Evolutionary conservation across 1,139 yeast species (phyloP).

Genomic region (Taphrina communis): DNA sequence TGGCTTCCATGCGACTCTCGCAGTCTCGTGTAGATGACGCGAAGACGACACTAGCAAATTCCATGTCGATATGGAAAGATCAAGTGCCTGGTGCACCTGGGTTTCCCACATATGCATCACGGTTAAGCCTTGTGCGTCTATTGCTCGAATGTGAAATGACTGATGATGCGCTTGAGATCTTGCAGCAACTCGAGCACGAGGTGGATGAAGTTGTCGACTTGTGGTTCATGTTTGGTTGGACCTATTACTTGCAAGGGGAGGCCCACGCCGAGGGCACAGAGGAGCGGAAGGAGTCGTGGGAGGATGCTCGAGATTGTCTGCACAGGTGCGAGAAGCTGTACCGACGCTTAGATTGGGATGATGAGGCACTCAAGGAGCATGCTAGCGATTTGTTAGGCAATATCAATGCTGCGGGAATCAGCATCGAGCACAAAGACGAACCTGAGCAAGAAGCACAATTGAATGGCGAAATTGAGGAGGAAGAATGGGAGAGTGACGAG

Average conservation of each 20-base stretch:
- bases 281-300: constrained; percentile 37
- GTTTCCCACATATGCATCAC: constrained; percentile 40
- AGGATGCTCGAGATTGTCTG: constrained; percentile 42
- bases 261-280: constrained; percentile 26
- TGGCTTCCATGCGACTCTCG: constrained; percentile 88
- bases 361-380: constrained; percentile 42
- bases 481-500: constrained; percentile 39
- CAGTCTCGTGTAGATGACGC: constrained; percentile 83
- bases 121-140: constrained; percentile 39
- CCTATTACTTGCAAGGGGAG: constrained; percentile 34
- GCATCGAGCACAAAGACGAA: constrained; percentile 16
- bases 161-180: constrained; percentile 34
- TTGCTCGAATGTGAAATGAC: constrained; percentile 41
- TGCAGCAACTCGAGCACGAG: constrained; percentile 40
- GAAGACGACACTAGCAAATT: constrained; percentile 59
- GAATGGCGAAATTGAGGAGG: constrained; percentile 26
- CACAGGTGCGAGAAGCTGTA: constrained; percentile 34
- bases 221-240: constrained; percentile 44
- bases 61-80: constrained; percentile 33
- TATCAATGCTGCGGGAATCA: constrained; percentile 38
- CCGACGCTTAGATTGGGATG: constrained; percentile 39
- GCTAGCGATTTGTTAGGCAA: constrained; percentile 41
- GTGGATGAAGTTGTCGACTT: constrained; percentile 42
- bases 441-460: constrained; percentile 5
- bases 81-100: constrained; percentile 21